Base-by-base conservation (phyloP, 1,139 yeast genomes). In the Maudiozyma humilis region DNA sequence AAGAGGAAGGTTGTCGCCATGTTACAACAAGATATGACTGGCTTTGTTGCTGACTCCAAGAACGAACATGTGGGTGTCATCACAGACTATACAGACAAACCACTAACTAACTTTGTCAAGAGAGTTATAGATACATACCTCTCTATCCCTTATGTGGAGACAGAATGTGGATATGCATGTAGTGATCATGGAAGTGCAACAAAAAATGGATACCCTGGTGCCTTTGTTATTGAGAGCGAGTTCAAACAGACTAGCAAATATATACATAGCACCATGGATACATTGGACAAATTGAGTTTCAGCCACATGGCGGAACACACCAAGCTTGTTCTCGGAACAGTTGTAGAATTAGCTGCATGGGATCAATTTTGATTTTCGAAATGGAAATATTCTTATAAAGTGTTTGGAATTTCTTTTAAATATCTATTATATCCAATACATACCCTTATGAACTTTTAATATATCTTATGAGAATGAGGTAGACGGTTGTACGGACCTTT, bases 1-100 rank as follows among this genome's bases (percentile, higher is more conserved):
- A 53, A 65, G 2, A 69, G 70, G 34, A 69, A 72, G 16, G 89
- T 89, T 18, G 73, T 80, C 31, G 89, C 89, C 4, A 82, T 88
- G 88, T 70, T 89, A 42, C 96, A 89, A 64, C 95, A 88, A 62
- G 97, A 89, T 60, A 89, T 89, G 96, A 86, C 96, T 1, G 97
- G 97, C 0, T 88, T 74, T 59, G 76, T 82, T 7, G 73, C 75
- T 40, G 69, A 67, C 35, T 82, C 81, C 3, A 62, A 69, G n/a
- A 76, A 74, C 41, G 89, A 82, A 47, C 85, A 82, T 57, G 73
- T 88, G 55, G 96, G 96, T 13, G 71, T 89, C 40, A 78, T 88
- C 48, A 74, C 77, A 2, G 96, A 89, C 67, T 80, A 78, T 63
- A 82, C 85, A 13, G 73, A 83, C 31, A 65, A 65, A 0, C 68